These are phyloP conservation scores for Suhomyces faveliae DNA, from an alignment of 805 yeast genomes.

Conservation along the genomic window DNA sequence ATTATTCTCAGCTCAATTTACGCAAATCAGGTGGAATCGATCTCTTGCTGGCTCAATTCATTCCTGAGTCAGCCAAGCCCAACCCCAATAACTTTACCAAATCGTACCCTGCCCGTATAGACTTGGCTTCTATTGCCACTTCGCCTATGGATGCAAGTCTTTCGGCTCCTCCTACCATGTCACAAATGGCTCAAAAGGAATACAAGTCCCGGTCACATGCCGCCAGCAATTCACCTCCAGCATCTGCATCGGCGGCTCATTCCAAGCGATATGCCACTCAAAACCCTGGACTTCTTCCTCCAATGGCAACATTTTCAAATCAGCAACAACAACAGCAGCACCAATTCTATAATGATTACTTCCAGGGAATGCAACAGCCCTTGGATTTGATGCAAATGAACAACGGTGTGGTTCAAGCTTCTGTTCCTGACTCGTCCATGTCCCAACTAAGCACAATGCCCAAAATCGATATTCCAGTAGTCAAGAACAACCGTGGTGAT, in stretches of 20 bases:
- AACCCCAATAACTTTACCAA: conserved; percentile 18
- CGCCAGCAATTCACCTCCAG: neutral
- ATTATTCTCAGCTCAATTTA: neutral
- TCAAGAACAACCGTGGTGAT: conserved; percentile 15
- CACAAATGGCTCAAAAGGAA: neutral
- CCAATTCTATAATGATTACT: neutral
- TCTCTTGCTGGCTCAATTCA: conserved; percentile 26
- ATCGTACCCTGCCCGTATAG: conserved; percentile 52
- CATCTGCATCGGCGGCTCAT: neutral
- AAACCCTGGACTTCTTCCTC: conserved; percentile 24
- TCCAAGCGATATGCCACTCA: neutral
- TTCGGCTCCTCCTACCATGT: conserved; percentile 12
- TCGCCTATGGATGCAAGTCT: conserved; percentile 16
- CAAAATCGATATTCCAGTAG: conserved; percentile 14
- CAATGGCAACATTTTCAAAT: conserved; percentile 30
- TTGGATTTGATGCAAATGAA: conserved; percentile 6
- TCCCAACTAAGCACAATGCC: conserved; percentile 11
- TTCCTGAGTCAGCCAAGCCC: neutral
- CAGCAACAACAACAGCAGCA: neutral
- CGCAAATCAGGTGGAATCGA: conserved; percentile 16
- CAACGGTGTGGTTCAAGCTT: conserved; percentile 3
- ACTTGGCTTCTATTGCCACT: conserved; percentile 53
- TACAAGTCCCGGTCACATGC: neutral
- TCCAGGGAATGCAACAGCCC: neutral
- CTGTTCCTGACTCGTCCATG: conserved; percentile 12